Base-by-base conservation (phyloP, 345 rosid species). In the Ceriops zippeliana region DNA sequence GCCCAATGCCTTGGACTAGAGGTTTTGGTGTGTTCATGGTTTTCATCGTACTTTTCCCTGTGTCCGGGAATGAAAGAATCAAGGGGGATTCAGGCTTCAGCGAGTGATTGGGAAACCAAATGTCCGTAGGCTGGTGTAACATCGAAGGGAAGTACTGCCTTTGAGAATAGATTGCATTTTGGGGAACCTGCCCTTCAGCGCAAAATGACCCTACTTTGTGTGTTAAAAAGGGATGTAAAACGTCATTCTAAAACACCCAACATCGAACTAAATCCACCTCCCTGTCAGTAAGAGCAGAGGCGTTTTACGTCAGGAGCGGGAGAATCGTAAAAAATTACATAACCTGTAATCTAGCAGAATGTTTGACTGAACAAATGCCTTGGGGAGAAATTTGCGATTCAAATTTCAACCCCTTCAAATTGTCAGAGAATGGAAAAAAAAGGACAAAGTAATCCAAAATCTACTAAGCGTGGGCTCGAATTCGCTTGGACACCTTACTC, bases 1-100 rank as follows among this genome's bases (percentile, higher is more conserved):
- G 0, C 93, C 93, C 62, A 88, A 88, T 74, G 80, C 93, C 42
- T 68, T 72, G 57, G 86, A 84, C 66, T 86, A 79, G 58, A 69
- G 46, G 28, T 2, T 10, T 47, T 47, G 47, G 6, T 1, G 9
- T 7, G 63, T 58, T 27, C 31, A 73, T 31, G 61, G 17, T 61
- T 65, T 37, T 49, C 37, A 28, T 22, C 51, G 0, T 47, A 0
- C 59, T 56, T 24, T 63, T 19, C 22, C 2, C 26, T 42, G 7
- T n/a, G 1, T 24, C 31, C 4, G 59, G 17, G 22, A 61, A 35
- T 16, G 7, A 51, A 42, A 42, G 16, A 42, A 42, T 42, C 47
- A 42, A 16, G 35, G 21, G 34, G 24, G 9, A 27, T 19, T 22
- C 5, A 10, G 49, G 63, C 5, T 53, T 20, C 27, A 59, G 28